Conservation (phyloP, 441 rosid genomes). For the Cnidoscolus chayamansa region DNA sequence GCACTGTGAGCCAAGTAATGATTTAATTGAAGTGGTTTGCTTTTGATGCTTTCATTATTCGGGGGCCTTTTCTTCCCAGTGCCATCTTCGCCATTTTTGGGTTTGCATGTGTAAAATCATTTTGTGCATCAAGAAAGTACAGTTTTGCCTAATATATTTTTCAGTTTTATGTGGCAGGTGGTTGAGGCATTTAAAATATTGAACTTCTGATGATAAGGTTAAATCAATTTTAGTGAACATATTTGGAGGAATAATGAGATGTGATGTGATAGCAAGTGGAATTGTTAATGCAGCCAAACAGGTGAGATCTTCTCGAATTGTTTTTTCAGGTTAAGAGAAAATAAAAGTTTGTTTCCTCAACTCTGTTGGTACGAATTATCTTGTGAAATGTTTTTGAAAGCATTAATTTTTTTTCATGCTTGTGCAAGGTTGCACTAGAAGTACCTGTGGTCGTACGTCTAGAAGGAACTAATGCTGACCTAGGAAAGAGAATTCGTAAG, state of each 20-base stretch:
- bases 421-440: constrained; percentile 67
- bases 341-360: background rate
- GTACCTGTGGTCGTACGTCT: constrained; percentile 98
- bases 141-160: background rate
- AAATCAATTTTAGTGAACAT: constrained; percentile 96
- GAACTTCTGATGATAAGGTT: constrained; percentile 92
- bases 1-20: constrained; percentile 50
- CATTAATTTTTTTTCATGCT: background rate
- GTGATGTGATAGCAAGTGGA: constrained; percentile 97
- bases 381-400: background rate
- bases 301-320: constrained; percentile 38
- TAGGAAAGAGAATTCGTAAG: constrained; percentile 94
- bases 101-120: background rate
- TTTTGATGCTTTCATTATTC: constrained; percentile 11
- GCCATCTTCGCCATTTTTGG: background rate
- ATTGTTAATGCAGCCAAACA: constrained; percentile 95
- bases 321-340: background rate
- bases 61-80: background rate
- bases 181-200: constrained; percentile 95
- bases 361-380: background rate
- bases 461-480: constrained; percentile 97
- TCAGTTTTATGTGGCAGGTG: constrained; percentile 48
- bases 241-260: constrained; percentile 97
- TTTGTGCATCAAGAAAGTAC: background rate
- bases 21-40: constrained; percentile 15